A percentile compares a stretch with the other conserved stretches of the same genome.
phyloP scores from a whole-genome alignment of 192 early-diverging fungal genomes.

The Entomortierella beljakovae region DNA sequence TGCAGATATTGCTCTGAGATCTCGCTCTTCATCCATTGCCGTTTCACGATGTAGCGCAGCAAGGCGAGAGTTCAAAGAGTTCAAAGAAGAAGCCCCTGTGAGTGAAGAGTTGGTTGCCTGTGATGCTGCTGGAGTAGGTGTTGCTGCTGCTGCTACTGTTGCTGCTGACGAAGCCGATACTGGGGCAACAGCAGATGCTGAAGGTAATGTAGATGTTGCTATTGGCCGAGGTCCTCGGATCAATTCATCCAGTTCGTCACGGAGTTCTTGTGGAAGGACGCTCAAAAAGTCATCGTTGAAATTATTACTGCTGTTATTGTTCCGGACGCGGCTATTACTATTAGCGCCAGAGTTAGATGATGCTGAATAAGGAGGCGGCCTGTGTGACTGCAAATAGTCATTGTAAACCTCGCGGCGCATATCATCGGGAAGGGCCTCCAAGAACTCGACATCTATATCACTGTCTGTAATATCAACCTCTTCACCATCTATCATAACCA shows the following conservation, averaged over 20 bases:
- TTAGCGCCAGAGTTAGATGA: not conserved
- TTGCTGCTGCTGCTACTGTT: constrained; percentile 4
- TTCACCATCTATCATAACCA: constrained; percentile 82
- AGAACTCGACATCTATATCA: constrained; percentile 93
- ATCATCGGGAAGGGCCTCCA: constrained; percentile 94
- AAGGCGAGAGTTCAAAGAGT: constrained; percentile 56
- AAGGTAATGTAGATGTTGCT: too few relatives aligned
- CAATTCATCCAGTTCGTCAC: constrained; percentile 84
- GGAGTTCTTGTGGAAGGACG: constrained; percentile 90
- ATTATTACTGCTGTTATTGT: constrained; percentile 24
- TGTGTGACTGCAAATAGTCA: constrained; percentile 69
- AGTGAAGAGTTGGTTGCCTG: not conserved
- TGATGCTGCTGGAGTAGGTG: not conserved
- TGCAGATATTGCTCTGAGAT: constrained; percentile 51
- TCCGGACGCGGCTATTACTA: not conserved
- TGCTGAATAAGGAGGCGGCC: constrained; percentile 15
- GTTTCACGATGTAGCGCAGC: constrained; percentile 62
- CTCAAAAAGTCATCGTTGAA: constrained; percentile 88
- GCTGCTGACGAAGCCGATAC: too few relatives aligned
- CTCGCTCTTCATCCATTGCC: constrained; percentile 59
- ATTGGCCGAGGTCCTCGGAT: constrained; percentile 58
- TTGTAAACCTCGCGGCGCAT: constrained; percentile 92
- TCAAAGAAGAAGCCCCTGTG: not conserved
- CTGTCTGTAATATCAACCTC: constrained; percentile 90
- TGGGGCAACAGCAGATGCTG: too few relatives aligned